phyloP scores from a whole-genome alignment of 177 flowering plant genomes.

The Viscum album region DNA sequence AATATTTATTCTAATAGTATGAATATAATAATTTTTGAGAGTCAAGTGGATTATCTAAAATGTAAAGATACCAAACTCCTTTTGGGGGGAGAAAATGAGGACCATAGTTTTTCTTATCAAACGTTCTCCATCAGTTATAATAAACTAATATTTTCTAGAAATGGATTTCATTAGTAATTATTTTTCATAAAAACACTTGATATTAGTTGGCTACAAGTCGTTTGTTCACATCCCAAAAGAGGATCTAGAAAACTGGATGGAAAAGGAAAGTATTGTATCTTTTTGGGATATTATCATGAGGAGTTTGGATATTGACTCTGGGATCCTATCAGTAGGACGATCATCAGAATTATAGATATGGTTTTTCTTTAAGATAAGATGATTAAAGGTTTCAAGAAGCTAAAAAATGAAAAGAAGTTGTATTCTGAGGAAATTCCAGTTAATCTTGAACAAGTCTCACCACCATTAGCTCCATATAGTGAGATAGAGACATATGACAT shows the following conservation, averaged over 20 bases:
- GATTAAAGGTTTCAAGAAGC: neutral
- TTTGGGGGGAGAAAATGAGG: too few relatives aligned
- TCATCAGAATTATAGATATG: too few relatives aligned
- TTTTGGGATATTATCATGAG: too few relatives aligned
- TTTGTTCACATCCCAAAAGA: too few relatives aligned
- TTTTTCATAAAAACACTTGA: too few relatives aligned
- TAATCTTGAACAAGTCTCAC: neutral
- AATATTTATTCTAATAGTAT: too few relatives aligned
- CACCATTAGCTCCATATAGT: neutral
- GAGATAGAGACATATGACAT: neutral
- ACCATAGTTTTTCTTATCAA: neutral
- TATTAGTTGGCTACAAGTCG: too few relatives aligned
- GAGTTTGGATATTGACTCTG: neutral
- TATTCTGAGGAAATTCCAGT: neutral
- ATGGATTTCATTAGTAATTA: too few relatives aligned
- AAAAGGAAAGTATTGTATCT: too few relatives aligned
- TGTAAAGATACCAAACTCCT: neutral
- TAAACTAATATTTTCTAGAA: too few relatives aligned
- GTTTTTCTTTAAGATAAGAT: neutral
- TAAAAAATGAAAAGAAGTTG: neutral
- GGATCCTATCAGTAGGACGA: too few relatives aligned
- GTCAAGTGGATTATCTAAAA: neutral
- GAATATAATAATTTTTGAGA: neutral
- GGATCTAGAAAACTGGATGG: too few relatives aligned
- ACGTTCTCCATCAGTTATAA: neutral